Base-by-base conservation (phyloP, 345 rosid genomes). In the Pistacia integerrima region DNA sequence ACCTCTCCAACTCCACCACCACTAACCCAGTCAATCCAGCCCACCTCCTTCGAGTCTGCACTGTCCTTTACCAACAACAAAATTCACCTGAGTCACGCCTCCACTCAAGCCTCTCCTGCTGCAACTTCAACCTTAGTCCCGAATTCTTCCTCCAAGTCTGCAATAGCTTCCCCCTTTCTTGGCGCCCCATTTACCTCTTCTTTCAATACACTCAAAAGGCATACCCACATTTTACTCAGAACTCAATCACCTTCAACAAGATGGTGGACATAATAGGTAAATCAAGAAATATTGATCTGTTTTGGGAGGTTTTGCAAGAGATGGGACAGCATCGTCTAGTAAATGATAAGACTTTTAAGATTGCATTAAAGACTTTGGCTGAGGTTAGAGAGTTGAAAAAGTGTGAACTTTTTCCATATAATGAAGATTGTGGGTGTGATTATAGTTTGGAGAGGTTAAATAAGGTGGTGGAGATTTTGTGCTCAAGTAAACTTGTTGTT, bases 141-240 rank as follows among this genome's bases (percentile, higher is more conserved):
- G 98, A 94, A 41, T 86, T 94, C 82, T 94, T 91, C 85, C 93
- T 94, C 80, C 97, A 87, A 78, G 94, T 91, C 82, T 93, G 94
- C 92, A 90, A 91, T 89, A 85, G 81, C 20, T 93, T 93, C 81
- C 92, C 89, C 54, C 85, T 76, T 82, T 93, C 95, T 0, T 93
- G 97, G 97, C 93, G 94, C 22, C 98, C 97, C 33, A 86, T 91
- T 54, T 82, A 90, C 81, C 92, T 93, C 20, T 91, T 94, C 79
- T 91, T 84, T 77, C 89, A 74, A 33, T 94, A 88, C 87, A 85
- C 87, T 20, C 85, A 80, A 17, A 84, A 57, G 22, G 28, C 82
- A 3, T 77, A 73, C 64, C 84, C 89, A 0, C 68, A 64, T 12
- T 89, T 91, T 67, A 0, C 74, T 58, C 97, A 91, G 79, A 84